These are phyloP conservation scores for Chlorella vulgaris DNA, from an alignment of 139 green algal genomes.

Conservation along the genomic window DNA sequence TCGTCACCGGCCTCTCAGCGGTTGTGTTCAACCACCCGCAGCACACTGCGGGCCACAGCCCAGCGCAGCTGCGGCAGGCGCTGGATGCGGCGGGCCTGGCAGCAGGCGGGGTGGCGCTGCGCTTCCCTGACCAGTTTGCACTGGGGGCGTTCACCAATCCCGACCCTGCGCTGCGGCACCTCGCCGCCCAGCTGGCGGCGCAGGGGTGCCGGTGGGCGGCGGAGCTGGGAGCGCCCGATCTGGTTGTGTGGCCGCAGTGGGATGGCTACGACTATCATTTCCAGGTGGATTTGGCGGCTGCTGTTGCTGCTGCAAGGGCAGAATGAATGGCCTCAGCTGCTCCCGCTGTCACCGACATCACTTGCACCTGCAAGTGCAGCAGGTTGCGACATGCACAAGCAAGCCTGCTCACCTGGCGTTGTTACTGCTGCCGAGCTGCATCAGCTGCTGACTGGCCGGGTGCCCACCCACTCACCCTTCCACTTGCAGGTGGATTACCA, in stretches of 20 bases:
- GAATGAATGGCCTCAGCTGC: too few relatives aligned
- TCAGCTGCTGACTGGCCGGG: too few relatives aligned
- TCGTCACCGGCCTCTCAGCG: slow-evolving; percentile 46
- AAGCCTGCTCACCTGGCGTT: not conserved
- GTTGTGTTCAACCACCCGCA: slow-evolving; percentile 75
- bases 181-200: slow-evolving; percentile 43
- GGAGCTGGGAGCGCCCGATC: slow-evolving; percentile 45
- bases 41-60: slow-evolving; percentile 44
- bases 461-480: not conserved
- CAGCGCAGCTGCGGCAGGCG: slow-evolving; percentile 28
- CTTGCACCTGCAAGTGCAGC: not conserved
- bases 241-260: slow-evolving; percentile 50
- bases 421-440: too few relatives aligned
- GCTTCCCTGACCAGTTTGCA: slow-evolving; percentile 20
- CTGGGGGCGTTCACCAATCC: slow-evolving; percentile 65
- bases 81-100: slow-evolving; percentile 42
- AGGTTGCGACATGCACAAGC: not conserved
- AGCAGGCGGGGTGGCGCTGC: slow-evolving; percentile 41
- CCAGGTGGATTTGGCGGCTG: too few relatives aligned
- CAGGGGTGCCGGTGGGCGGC: slow-evolving; percentile 55
- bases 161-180: slow-evolving; percentile 11
- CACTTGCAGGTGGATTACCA: slow-evolving; percentile 57
- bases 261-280: slow-evolving; percentile 74
- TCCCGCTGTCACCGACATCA: too few relatives aligned
- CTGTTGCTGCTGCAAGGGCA: too few relatives aligned